Evolutionary conservation across 495 filamentous ascomycete genomes (phyloP).

Genomic region (Neurospora sp.): DNA sequence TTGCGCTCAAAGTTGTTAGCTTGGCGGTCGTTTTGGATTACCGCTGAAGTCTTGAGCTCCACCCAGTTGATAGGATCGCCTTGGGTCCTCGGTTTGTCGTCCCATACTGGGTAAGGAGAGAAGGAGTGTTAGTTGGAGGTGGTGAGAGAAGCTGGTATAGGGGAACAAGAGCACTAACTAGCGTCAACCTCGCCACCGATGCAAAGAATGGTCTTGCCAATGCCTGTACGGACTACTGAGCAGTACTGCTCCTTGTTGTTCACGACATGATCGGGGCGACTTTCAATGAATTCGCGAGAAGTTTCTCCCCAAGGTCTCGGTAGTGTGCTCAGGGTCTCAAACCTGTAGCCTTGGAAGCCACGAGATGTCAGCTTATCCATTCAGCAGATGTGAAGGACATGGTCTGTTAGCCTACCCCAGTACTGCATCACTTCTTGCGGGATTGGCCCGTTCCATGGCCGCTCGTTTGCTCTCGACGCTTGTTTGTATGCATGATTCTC

Average conservation of each 20-base stretch:
- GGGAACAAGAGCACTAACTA: slow-evolving; percentile 34
- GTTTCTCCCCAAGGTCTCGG: slow-evolving; percentile 61
- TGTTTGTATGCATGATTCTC: slow-evolving; percentile 69
- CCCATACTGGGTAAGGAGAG: slow-evolving; percentile 53
- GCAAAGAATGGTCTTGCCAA: slow-evolving; percentile 60
- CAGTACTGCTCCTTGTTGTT: slow-evolving; percentile 91
- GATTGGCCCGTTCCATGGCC: slow-evolving; percentile 42
- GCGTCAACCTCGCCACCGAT: slow-evolving; percentile 96
- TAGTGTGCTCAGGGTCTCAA: slow-evolving; percentile 75
- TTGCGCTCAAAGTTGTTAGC: slow-evolving; percentile 75
- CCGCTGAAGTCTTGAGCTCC: slow-evolving; percentile 84
- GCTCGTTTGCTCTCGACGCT: slow-evolving; percentile 42
- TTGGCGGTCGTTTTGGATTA: slow-evolving; percentile 53
- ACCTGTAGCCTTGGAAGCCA: slow-evolving; percentile 70
- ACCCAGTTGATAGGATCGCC: slow-evolving; percentile 76
- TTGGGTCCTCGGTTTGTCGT: slow-evolving; percentile 56
- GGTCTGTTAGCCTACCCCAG: slow-evolving; percentile 40
- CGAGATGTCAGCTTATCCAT: slow-evolving; percentile 6
- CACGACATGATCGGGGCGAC: slow-evolving; percentile 56
- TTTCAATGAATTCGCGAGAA: slow-evolving; percentile 65
- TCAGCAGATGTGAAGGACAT: neutral
- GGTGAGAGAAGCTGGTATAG: neutral
- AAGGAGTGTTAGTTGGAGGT: neutral
- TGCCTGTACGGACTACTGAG: slow-evolving; percentile 77
- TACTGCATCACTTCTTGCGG: slow-evolving; percentile 39